Evolutionary conservation across 2,329 filamentous ascomycete species (phyloP).

Genomic region (Pseudogymnoascus sp.): DNA sequence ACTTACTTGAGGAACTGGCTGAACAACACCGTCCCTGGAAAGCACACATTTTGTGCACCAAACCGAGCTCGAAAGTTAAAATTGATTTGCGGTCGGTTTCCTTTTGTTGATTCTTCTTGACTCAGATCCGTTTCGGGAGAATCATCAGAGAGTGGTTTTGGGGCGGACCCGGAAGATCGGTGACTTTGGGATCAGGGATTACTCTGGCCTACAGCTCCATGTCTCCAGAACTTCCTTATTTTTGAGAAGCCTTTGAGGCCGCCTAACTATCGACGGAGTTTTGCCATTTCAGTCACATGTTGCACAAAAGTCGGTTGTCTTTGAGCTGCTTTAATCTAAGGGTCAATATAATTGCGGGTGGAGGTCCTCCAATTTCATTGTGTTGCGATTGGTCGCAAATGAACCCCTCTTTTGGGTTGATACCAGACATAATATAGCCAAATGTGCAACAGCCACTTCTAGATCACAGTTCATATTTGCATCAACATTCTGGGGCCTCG

Average conservation of each 20-base stretch:
- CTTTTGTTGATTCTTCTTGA: not conserved
- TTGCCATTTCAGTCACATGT: not conserved
- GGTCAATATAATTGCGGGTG: not conserved
- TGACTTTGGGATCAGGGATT: not conserved
- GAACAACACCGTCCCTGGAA: not conserved
- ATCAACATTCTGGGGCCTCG: not conserved
- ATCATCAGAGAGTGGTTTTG: not conserved
- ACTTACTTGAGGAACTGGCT: not conserved
- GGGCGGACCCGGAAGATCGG: not conserved
- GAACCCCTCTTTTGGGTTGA: not conserved
- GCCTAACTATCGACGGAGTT: not conserved
- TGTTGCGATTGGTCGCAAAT: not conserved
- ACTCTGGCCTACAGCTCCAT: not conserved
- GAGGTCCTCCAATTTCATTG: not conserved
- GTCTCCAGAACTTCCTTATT: not conserved
- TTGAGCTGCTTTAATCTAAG: not conserved
- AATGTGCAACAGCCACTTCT: not conserved
- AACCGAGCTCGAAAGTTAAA: not conserved
- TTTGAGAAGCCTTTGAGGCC: not conserved
- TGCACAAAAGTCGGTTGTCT: not conserved
- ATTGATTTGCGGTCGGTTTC: not conserved
- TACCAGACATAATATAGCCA: not conserved
- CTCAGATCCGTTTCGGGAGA: not conserved
- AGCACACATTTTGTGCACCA: not conserved
- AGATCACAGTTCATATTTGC: not conserved